A percentile compares a stretch with the other conserved stretches of the same genome.
phyloP scores from a whole-genome alignment of 2,329 filamentous ascomycete species.

The Cladosporium colombiae region DNA sequence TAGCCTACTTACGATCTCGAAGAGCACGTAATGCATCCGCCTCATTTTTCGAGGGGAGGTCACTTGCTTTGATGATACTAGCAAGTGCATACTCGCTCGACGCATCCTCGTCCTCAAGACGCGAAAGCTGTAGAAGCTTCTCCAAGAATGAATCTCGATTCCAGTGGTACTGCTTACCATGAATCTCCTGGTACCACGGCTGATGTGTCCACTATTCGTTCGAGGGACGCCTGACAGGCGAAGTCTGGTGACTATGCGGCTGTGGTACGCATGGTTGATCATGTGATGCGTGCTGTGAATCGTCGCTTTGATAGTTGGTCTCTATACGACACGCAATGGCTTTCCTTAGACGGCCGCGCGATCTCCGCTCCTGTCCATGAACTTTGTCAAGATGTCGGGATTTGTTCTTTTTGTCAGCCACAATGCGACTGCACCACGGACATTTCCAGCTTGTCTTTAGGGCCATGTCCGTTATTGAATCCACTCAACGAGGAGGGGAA shows the following conservation, averaged over 20 bases:
- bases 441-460: constrained; percentile 3
- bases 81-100: constrained; percentile 8
- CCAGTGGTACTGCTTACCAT: constrained; percentile 15
- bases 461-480: constrained; percentile 6
- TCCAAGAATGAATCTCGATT: constrained; percentile 15
- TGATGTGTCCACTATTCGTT: constrained; percentile 10
- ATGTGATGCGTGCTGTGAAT: neutral
- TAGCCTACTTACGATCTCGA: constrained; percentile 10
- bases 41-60: constrained; percentile 10
- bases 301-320: neutral
- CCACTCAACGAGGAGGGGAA: neutral
- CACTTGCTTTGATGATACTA: constrained; percentile 8
- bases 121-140: constrained; percentile 10
- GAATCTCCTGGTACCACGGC: constrained; percentile 14
- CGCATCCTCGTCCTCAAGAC: constrained; percentile 1
- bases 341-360: constrained; percentile 12
- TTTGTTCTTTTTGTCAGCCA: constrained; percentile 10
- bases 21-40: constrained; percentile 13
- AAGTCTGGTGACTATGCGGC: neutral
- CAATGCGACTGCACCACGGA: neutral
- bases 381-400: constrained; percentile 3
- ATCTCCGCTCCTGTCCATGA: constrained; percentile 7
- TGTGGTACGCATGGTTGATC: constrained; percentile 9
- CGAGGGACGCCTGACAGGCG: neutral
- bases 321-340: neutral